Conservation (phyloP, 805 yeast genomes). For the Yarrowia porcina region DNA sequence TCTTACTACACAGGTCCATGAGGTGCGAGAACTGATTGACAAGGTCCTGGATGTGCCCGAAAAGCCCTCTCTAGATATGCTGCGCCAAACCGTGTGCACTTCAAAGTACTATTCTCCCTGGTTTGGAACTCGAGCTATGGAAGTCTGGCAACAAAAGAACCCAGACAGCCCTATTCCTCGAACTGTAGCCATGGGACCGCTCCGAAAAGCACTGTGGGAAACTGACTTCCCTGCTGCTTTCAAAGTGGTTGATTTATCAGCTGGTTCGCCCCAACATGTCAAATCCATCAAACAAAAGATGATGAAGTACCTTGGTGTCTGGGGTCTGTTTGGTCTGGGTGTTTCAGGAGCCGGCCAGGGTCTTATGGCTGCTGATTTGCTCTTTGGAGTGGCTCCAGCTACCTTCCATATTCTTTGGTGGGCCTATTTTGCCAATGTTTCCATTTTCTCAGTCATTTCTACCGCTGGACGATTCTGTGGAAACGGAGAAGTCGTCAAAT, state of each 20-base stretch:
- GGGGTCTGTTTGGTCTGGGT: slow-evolving; percentile 5
- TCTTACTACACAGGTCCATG: neutral
- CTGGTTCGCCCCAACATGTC: neutral
- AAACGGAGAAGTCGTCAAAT: slow-evolving; percentile 55
- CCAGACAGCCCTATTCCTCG: neutral
- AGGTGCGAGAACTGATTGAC: slow-evolving; percentile 12
- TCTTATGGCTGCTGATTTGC: slow-evolving; percentile 1
- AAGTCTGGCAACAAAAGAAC: neutral
- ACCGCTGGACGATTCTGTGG: slow-evolving; percentile 50
- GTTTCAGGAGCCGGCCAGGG: slow-evolving; percentile 7
- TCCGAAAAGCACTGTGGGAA: neutral
- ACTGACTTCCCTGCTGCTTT: slow-evolving; percentile 11
- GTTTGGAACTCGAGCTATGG: slow-evolving; percentile 18
- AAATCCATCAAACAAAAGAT: neutral
- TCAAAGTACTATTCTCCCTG: slow-evolving; percentile 1
- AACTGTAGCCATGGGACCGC: neutral
- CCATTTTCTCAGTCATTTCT: slow-evolving; percentile 49
- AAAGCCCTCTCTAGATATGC: neutral
- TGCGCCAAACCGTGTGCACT: neutral
- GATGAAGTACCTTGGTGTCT: neutral
- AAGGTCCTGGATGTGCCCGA: neutral
- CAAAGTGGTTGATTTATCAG: slow-evolving; percentile 1
- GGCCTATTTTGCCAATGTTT: slow-evolving; percentile 49
- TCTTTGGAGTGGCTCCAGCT: slow-evolving; percentile 31
- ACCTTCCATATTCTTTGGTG: slow-evolving; percentile 46